Percentiles rank a stretch among this genome's conserved stretches.
Evolutionary conservation across 495 filamentous ascomycete species (phyloP).

Genomic region (Tuber calosporum): DNA sequence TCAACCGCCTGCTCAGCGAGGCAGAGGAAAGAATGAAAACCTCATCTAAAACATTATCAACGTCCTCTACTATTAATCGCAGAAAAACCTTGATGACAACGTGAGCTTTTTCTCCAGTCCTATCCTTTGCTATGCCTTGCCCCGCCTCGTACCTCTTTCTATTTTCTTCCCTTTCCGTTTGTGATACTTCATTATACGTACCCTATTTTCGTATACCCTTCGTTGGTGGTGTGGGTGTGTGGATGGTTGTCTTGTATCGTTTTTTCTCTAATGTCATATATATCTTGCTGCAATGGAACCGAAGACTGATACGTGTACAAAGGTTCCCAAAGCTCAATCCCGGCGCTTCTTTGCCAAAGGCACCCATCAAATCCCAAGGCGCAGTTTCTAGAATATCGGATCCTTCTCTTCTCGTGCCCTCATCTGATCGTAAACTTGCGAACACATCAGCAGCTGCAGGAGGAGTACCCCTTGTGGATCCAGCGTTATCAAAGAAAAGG

Average conservation of each 20-base stretch:
- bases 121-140: conserved; percentile 10
- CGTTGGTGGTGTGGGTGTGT: conserved; percentile 26
- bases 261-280: conserved; percentile 18
- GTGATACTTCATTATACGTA: not conserved
- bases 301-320: conserved; percentile 38
- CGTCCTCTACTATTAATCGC: conserved; percentile 17
- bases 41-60: conserved; percentile 31
- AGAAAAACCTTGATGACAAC: conserved; percentile 36
- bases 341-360: conserved; percentile 37
- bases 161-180: conserved; percentile 12
- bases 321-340: conserved; percentile 42
- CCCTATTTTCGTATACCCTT: not conserved
- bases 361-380: conserved; percentile 39
- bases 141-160: conserved; percentile 21
- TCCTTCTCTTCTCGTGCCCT: conserved; percentile 38
- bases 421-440: conserved; percentile 37
- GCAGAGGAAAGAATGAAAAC: conserved; percentile 54
- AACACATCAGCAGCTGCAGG: conserved; percentile 39
- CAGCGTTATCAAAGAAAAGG: conserved; percentile 35
- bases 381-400: conserved; percentile 39
- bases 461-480: conserved; percentile 36
- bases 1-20: conserved; percentile 57
- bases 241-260: conserved; percentile 25
- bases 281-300: conserved; percentile 32
- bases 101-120: conserved; percentile 17